Base-by-base conservation (phyloP, 2,329 filamentous ascomycete genomes). In the Xylaria sp. region DNA sequence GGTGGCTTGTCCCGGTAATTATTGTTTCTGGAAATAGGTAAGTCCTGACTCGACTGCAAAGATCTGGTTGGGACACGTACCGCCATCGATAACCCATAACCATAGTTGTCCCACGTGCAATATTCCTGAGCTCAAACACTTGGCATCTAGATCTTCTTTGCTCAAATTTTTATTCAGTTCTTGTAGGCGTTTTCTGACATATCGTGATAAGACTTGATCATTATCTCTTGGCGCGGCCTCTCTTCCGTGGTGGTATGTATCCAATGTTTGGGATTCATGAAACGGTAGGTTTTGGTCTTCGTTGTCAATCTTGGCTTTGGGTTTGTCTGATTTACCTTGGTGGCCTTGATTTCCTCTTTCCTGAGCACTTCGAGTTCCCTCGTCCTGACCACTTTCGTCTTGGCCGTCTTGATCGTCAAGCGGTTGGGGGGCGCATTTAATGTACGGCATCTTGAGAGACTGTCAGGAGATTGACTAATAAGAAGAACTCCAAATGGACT, bases 81-180 rank as follows among this genome's bases (percentile, higher is more conserved):
- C 17, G 7, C 32, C 51, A 9, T 54, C 51, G 12, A 54, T 11
- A 14, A 54, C 51, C 51, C 51, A 54, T 14, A 54, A 17, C 51
- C 51, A 54, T 5, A 54, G 17, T 21, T 54, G 51, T 8, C 51
- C 51, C 5, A 54, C 27, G 6, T 54, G 51, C 30, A 54, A n/a
- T 17, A 54, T 54, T n/a, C 6, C 17, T 1, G 27, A 54, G 7
- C 5, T 54, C 27, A 4, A 1, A 5, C 11, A 47, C 42, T n/a
- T n/a, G 14, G 30, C 51, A 2, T 36, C 30, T 32, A 36, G 6
- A 9, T 34, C 27, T 3, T 34, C n/a, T 4, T n/a, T 11, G 27
- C 42, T 47, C 42, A 47, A n/a, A 2, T 47, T n/a, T 12, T 2
- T 3, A 4, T 11, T 1, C 14, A 9, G 11, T 51, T 17, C 5